Evolutionary conservation across 495 filamentous ascomycete species (phyloP).

Genomic region (Penicillium pancosmium): DNA sequence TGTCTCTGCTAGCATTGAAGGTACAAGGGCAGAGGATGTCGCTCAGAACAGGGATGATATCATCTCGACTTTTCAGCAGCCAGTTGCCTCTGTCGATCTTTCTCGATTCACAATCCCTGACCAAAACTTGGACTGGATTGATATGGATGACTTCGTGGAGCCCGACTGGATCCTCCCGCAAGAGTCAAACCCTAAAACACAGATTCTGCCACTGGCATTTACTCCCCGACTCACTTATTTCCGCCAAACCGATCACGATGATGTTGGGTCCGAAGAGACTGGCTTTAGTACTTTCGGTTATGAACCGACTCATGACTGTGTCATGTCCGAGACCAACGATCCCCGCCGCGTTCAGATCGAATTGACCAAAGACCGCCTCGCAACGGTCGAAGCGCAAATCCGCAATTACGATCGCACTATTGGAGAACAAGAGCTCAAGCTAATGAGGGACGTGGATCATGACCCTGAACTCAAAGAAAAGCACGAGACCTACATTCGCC

Average conservation of each 20-base stretch:
- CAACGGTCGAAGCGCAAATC: constrained; percentile 76
- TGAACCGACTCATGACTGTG: constrained; percentile 89
- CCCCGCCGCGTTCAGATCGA: constrained; percentile 87
- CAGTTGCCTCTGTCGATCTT: constrained; percentile 62
- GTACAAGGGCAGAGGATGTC: constrained; percentile 73
- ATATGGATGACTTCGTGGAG: constrained; percentile 99
- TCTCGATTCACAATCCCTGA: constrained; percentile 94
- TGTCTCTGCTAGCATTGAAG: constrained; percentile 85
- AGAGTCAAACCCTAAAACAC: constrained; percentile 87
- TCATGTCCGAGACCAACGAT: constrained; percentile 93
- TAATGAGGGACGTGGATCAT: constrained; percentile 56
- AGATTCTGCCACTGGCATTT: constrained; percentile 88
- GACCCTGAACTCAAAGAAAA: constrained; percentile 58
- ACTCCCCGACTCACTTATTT: constrained; percentile 96
- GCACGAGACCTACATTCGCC: constrained; percentile 68
- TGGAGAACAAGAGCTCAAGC: constrained; percentile 65
- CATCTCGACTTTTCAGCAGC: constrained; percentile 59
- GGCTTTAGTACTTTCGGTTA: constrained; percentile 85
- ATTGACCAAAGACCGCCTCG: constrained; percentile 77
- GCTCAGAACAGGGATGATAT: constrained; percentile 60
- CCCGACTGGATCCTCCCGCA: constrained; percentile 93
- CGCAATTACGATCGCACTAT: constrained; percentile 66
- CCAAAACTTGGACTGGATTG: constrained; percentile 91
- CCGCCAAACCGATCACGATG: constrained; percentile 89
- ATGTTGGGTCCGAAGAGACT: constrained; percentile 67